Evolutionary conservation across 2,329 filamentous ascomycete species (phyloP), one percentile per base, ranked within the genome.

Genomic region (Pyricularia pennisetigena): DNA sequence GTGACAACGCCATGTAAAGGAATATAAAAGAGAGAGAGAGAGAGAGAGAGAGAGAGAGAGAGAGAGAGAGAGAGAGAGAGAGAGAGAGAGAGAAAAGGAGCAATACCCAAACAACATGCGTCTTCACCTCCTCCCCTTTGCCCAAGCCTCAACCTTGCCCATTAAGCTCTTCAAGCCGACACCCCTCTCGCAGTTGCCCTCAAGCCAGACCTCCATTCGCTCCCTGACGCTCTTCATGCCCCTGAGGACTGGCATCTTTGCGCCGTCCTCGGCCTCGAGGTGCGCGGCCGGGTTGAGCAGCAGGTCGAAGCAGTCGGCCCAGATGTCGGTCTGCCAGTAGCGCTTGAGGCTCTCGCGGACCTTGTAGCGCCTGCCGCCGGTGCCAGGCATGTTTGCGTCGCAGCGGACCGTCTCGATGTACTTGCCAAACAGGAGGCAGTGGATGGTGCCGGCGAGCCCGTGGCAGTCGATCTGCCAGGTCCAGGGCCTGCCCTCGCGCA

Each of bases 401-500:
- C 79, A 83, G 49, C 85, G 83, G 67, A 85, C 80, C 0, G 93
- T 96, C 76, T 97, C 92, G 74, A 99, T 95, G 79, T 98, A 98
- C 75, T 92, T 93, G 10, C 95, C 94, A 76, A 97, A 99, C 3
- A 99, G 85, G 73, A 99, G 85, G 62, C 88, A 90, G 79, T 99
- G 93, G 4, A 98, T 83, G 28, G 92, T 91, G 4, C 93, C 93
- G 0, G 95, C 95, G 0, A 97, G 84, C 14, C 95, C 95, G 77
- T 97, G 92, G 74, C 98, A 96, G 80, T 99, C 95, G 72, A 97
- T 92, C 77, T 99, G 95, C 82, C 93, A 97, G 1, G 94, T 98
- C 95, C 95, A 99, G 0, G 94, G 93, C 0, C 94, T 86, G 68
- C 93, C 86, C 79, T 99, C 94, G 64, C 94, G 90, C 86, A 98